Evolutionary conservation across 768 basidiomycete species (phyloP), one percentile per base, ranked within the genome.

Genomic region (Pluteus cervinus): DNA sequence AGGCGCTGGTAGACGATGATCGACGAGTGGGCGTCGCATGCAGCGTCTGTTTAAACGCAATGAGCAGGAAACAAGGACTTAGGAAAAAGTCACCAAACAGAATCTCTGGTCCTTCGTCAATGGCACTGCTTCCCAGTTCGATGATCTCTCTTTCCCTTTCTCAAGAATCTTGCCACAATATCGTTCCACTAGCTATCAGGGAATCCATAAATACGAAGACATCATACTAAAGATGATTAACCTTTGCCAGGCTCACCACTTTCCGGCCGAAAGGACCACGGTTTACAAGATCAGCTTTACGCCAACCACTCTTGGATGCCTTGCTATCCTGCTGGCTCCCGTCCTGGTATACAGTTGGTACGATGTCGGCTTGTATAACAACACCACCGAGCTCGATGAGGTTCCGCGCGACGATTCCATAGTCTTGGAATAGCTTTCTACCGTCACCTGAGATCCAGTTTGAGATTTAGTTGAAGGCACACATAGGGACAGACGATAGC

Each of bases 401-500:
- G 20, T 55, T 57, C 24, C 51, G 48, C 15, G 54, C 50, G 28
- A 63, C 40, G 14, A 65, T 53, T 2, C 65, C 65, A 41, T 62
- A 64, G 40, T 66, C 63, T 20, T 54, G 45, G 39, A 61, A 64
- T 3, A 65, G 47, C 37, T 66, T 66, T 39, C 47, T 57, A 10
- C 60, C 65, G 30, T 66, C 65, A 39, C 55, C 63, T 65, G 38
- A n/a, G n/a, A n/a, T n/a, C n/a, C n/a, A n/a, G n/a, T n/a, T n/a
- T n/a, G n/a, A n/a, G n/a, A n/a, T n/a, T n/a, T n/a, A n/a, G n/a
- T n/a, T n/a, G n/a, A n/a, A n/a, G n/a, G n/a, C n/a, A n/a, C n/a
- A n/a, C n/a, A n/a, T n/a, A n/a, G n/a, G n/a, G n/a, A n/a, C n/a
- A n/a, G n/a, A n/a, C n/a, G n/a, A n/a, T n/a, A n/a, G n/a, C 37